A percentile compares a stretch with the other conserved stretches of the same genome.
Conservation (phyloP, 306 rosid genomes). For the Vigna reflexopilosa region DNA sequence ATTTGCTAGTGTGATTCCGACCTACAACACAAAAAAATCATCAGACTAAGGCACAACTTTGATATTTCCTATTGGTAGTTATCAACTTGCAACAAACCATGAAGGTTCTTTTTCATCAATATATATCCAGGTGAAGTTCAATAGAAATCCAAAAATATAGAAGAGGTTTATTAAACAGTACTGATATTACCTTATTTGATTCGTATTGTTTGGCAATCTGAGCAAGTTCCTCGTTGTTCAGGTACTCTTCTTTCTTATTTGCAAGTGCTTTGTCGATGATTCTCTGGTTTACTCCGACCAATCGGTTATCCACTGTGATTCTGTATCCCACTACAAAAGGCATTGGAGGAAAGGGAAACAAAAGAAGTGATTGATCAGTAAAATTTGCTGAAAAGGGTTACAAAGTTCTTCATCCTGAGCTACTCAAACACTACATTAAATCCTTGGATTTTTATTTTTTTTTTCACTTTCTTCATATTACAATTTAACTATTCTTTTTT, state of each 20-base stretch:
- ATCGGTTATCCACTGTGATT: conserved; percentile 42
- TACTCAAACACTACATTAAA: background rate
- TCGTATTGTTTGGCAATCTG: conserved; percentile 54
- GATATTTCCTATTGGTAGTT: conserved; percentile 11
- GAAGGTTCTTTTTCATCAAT: background rate
- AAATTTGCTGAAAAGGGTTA: conserved; percentile 23
- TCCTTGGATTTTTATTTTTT: background rate
- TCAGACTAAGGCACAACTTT: background rate
- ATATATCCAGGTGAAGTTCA: conserved; percentile 1
- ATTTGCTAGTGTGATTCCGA: background rate
- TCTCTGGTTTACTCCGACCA: conserved; percentile 56
- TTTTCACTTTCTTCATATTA: background rate
- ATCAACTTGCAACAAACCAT: background rate
- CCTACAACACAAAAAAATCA: background rate
- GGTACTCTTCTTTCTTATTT: conserved; percentile 59
- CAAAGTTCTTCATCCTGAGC: background rate
- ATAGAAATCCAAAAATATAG: background rate
- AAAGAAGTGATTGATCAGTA: conserved; percentile 11
- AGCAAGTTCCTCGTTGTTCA: conserved; percentile 46
- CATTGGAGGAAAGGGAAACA: conserved; percentile 20
- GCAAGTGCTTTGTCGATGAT: conserved; percentile 50
- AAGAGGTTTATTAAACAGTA: background rate
- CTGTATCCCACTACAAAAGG: conserved; percentile 71
- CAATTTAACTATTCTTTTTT: background rate
- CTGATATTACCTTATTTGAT: conserved; percentile 53